Evolutionary conservation across 2,329 filamentous ascomycete species (phyloP).

Genomic region (Keithomyces neogunnii): DNA sequence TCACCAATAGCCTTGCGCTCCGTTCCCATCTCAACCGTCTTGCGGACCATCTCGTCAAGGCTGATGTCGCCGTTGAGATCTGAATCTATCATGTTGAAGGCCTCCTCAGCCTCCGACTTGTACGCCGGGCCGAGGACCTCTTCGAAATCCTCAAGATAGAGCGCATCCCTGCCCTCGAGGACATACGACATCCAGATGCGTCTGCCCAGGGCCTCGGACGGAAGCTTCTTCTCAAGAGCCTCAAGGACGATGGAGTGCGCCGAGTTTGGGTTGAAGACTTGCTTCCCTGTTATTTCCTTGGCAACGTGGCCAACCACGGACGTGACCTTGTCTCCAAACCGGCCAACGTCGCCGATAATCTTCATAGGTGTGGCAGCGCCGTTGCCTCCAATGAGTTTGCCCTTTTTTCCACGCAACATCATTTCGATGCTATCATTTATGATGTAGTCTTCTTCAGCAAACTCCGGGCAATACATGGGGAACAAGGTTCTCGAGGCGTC

Average conservation of each 20-base stretch:
- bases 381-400: slow-evolving; percentile 27
- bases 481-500: slow-evolving; percentile 85
- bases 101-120: slow-evolving; percentile 73
- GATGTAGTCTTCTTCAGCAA: slow-evolving; percentile 81
- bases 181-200: slow-evolving; percentile 99
- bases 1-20: slow-evolving; percentile 82
- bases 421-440: slow-evolving; percentile 80
- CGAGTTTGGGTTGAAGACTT: slow-evolving; percentile 88
- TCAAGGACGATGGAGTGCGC: slow-evolving; percentile 84
- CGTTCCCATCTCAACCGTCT: slow-evolving; percentile 73
- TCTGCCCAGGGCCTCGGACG: slow-evolving; percentile 85
- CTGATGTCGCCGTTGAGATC: slow-evolving; percentile 92
- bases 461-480: slow-evolving; percentile 86
- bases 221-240: slow-evolving; percentile 74
- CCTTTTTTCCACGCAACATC: slow-evolving; percentile 48
- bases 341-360: slow-evolving; percentile 67
- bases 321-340: slow-evolving; percentile 87
- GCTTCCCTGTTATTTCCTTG: slow-evolving; percentile 88
- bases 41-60: slow-evolving; percentile 89
- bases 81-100: slow-evolving; percentile 70
- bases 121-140: slow-evolving; percentile 77
- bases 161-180: slow-evolving; percentile 72
- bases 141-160: slow-evolving; percentile 72
- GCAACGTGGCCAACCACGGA: slow-evolving; percentile 89
- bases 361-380: slow-evolving; percentile 70